Base-by-base conservation (phyloP, 441 rosid genomes). In the Isatis lusitanica region DNA sequence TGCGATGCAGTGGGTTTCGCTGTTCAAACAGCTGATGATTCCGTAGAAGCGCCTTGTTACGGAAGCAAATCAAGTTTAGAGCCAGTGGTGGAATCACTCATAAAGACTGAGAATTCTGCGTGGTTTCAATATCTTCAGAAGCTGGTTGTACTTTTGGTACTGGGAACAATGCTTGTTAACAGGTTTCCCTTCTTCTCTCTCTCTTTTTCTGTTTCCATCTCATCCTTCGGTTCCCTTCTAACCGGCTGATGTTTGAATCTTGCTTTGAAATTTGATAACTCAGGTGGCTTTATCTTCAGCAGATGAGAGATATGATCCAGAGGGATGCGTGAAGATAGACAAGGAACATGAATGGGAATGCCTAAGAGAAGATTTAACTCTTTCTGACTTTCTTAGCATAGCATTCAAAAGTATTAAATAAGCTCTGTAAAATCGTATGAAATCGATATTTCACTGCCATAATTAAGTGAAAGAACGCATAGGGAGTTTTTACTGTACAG, bases 51-150 rank as follows among this genome's bases (percentile, higher is more conserved):
- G n/a, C 78, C 82, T 46, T 94, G 97, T 73, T 86, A 89, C 73
- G 95, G 92, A 70, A 88, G 88, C 73, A 83, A 76, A 80, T 81
- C 87, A 66, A 88, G 92, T 83, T 62, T 92, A 10, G 93, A 86
- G 82, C 82, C 90, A 48, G 79, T 88, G 73, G 77, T 88, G 70
- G 80, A 84, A 48, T 76, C 73, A 44, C 78, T 73, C 39, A 79
- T 58, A 63, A 83, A 78, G 74, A 51, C 79, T 46, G 76, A 73
- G 73, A 47, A 12, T 17, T 59, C 63, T 5, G 78, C 72, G 68
- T 79, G 88, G 96, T 44, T 85, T 46, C 78, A 74, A 74, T 84
- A 80, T 73, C 77, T 84, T 24, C 18, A 35, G 82, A 60, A 86
- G 28, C 81, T 77, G 58, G 81, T 47, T 52, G 85, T 87, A 74